Conservation (phyloP, 176 grass and related monocot genomes). For the Triticum timopheevii region DNA sequence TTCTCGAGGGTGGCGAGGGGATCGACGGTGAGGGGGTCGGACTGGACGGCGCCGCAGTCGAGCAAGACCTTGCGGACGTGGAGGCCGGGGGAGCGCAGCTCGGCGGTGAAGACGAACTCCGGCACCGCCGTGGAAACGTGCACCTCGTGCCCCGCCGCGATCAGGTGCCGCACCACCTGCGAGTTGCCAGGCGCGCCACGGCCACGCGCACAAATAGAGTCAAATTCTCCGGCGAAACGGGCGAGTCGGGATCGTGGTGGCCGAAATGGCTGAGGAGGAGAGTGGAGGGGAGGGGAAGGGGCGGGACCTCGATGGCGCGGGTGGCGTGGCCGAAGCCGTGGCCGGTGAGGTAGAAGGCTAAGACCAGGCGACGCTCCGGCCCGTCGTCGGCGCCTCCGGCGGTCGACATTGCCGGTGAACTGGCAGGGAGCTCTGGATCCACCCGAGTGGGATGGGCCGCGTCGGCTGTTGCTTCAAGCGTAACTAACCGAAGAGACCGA, state of each 20-base stretch:
- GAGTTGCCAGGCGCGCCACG: neutral
- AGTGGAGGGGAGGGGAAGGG: too few species aligned
- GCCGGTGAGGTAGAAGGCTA: slow-evolving; percentile 84
- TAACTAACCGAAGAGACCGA: neutral
- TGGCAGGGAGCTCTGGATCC: slow-evolving; percentile 29
- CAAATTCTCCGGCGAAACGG: neutral
- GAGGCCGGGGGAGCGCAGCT: slow-evolving; percentile 74
- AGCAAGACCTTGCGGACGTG: slow-evolving; percentile 82
- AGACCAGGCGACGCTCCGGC: slow-evolving; percentile 30
- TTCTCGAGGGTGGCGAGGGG: slow-evolving; percentile 79
- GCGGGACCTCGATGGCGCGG: slow-evolving; percentile 59
- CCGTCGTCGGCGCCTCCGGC: neutral
- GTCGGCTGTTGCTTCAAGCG: neutral
- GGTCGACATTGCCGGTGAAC: slow-evolving; percentile 12
- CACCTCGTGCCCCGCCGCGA: slow-evolving; percentile 81
- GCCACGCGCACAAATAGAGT: neutral
- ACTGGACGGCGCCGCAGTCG: slow-evolving; percentile 94
- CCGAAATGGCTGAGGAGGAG: neutral
- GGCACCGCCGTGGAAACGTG: slow-evolving; percentile 91
- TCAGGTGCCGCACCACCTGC: slow-evolving; percentile 80
- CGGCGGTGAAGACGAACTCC: slow-evolving; percentile 90
- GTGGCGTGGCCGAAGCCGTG: slow-evolving; percentile 98
- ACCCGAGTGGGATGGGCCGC: neutral
- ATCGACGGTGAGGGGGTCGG: slow-evolving; percentile 91
- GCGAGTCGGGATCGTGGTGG: neutral